Conservation (phyloP, 2,329 filamentous ascomycete species). For the Epichloe scottii region DNA sequence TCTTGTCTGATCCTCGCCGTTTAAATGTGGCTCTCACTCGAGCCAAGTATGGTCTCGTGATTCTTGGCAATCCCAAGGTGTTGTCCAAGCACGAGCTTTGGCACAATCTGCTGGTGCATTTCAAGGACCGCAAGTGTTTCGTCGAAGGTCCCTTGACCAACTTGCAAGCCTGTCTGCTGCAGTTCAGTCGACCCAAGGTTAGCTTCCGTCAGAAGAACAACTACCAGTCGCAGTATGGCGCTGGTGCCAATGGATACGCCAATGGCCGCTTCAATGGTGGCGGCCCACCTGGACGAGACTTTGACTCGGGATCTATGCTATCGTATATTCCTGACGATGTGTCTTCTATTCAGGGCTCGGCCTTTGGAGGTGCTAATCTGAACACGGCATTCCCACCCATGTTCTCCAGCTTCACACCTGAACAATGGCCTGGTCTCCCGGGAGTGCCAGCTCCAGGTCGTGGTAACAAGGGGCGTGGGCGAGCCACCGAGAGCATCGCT, state of each 20-base stretch:
- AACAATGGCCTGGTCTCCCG: slow-evolving; percentile 75
- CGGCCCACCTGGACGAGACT: slow-evolving; percentile 34
- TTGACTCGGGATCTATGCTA: slow-evolving; percentile 77
- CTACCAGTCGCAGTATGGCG: slow-evolving; percentile 57
- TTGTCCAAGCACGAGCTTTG: slow-evolving; percentile 95
- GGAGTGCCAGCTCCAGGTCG: slow-evolving; percentile 50
- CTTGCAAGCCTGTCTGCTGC: slow-evolving; percentile 85
- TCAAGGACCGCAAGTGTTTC: slow-evolving; percentile 92
- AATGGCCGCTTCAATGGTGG: slow-evolving; percentile 29
- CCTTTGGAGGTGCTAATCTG: slow-evolving; percentile 73
- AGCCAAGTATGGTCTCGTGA: slow-evolving; percentile 92
- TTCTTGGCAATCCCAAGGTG: slow-evolving; percentile 95
- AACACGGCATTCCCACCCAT: slow-evolving; percentile 71
- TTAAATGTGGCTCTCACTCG: slow-evolving; percentile 94
- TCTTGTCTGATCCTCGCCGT: slow-evolving; percentile 93
- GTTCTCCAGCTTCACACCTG: slow-evolving; percentile 83
- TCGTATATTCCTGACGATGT: slow-evolving; percentile 96
- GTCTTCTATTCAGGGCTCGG: slow-evolving; percentile 87
- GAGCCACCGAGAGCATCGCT: slow-evolving; percentile 65
- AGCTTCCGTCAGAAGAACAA: slow-evolving; percentile 79
- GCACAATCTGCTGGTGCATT: slow-evolving; percentile 90
- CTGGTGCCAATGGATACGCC: slow-evolving; percentile 24
- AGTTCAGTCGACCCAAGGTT: slow-evolving; percentile 89
- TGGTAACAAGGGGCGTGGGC: slow-evolving; percentile 53
- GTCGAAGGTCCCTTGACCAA: slow-evolving; percentile 94